Base-by-base conservation (phyloP, 495 filamentous ascomycete species). In the Mytilinidion resinicola region DNA sequence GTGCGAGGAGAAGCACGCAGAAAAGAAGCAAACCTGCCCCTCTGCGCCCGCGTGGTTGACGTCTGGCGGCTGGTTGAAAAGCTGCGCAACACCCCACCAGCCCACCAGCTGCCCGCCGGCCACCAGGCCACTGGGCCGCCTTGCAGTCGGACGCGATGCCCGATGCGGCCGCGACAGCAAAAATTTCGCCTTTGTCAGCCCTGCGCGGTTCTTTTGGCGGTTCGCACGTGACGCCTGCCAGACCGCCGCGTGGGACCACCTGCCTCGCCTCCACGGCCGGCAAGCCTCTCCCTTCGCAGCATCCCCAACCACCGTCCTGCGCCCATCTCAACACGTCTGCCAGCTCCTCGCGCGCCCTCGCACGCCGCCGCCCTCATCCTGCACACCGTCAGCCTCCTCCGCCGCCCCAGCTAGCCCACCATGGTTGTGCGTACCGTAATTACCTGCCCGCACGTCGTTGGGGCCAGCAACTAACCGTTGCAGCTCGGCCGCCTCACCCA, bases 401-500 rank as follows among this genome's bases (percentile, higher is more conserved):
- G 12, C 17, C 4, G 2, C 39, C 9, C 17, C 17, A 56, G 34
- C 25, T 43, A 12, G 41, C 42, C 52, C 30, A 60, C 55, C 55
- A 71, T 71, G 67, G 67, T 71, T 56, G 66, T 69, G 69, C 61
- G 63, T 66, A 51, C 50, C 53, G 57, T 43, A 33, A 57, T n/a
- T 47, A 56, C 34, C 34, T 30, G 3, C 25, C 25, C 25, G 25
- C 3, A 30, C 3, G 6, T 30, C 25, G 25, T 30, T 30, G 25
- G 25, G 3, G 25, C 25, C 25, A 30, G 6, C 25, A 6, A 30
- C 25, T 30, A 55, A 73, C 30, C 53, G 53, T 1, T 37, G 72
- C 82, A 97, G 95, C 78, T 98, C 75, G 93, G 91, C 74, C 83
- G 88, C 72, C 70, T 98, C 59, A 86, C 86, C 65, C 93, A 98